Conservation (phyloP, 2,329 filamentous ascomycete genomes). For the Talaromyces verruculosus region DNA sequence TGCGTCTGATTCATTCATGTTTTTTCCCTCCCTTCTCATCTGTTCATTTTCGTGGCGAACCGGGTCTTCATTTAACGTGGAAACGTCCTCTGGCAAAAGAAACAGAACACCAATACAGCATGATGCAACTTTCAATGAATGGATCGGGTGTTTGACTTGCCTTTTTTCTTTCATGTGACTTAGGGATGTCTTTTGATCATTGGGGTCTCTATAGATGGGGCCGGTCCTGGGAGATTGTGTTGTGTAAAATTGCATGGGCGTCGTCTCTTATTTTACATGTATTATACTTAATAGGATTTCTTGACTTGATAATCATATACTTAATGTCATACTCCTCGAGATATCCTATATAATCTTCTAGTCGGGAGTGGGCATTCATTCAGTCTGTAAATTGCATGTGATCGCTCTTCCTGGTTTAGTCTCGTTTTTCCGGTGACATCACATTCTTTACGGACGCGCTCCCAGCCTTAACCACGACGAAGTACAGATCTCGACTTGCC, state of each 20-base stretch:
- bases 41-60: constrained; percentile 13
- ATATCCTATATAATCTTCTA: neutral
- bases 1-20: constrained; percentile 3
- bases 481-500: neutral
- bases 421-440: constrained; percentile 14
- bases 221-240: constrained; percentile 15
- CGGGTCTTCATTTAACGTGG: constrained; percentile 13
- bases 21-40: neutral
- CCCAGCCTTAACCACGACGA: neutral
- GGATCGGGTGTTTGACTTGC: constrained; percentile 10
- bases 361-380: neutral
- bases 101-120: constrained; percentile 14
- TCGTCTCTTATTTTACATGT: constrained; percentile 15
- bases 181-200: constrained; percentile 14
- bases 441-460: constrained; percentile 9
- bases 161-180: constrained; percentile 19
- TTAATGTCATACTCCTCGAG: neutral
- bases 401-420: constrained; percentile 16
- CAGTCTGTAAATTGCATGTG: constrained; percentile 11
- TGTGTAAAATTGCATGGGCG: constrained; percentile 16
- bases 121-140: constrained; percentile 13
- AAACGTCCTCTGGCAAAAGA: constrained; percentile 8
- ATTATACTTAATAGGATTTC: constrained; percentile 16
- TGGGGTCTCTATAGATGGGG: constrained; percentile 3
- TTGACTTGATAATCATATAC: neutral